phyloP scores from a whole-genome alignment of 2,329 filamentous ascomycete species.

The Chaetomium olivaceum region DNA sequence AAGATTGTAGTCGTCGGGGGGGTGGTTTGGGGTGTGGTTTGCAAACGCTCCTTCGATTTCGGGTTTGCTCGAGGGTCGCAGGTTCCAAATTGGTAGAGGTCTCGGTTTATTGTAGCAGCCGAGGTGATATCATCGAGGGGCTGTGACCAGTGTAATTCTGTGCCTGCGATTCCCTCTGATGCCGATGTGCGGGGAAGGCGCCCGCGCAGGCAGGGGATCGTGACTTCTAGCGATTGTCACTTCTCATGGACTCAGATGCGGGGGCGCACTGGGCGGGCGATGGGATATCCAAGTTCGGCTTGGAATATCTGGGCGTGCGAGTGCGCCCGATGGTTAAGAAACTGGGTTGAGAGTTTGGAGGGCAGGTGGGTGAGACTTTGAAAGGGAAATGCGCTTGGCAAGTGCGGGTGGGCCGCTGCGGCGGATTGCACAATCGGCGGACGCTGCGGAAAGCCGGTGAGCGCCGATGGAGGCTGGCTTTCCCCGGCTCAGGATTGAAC shows the following conservation, averaged over 20 bases:
- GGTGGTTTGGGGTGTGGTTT: background rate
- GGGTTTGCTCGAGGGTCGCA: constrained; percentile 20
- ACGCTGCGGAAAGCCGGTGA: constrained; percentile 19
- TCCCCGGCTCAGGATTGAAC: background rate
- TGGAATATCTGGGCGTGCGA: background rate
- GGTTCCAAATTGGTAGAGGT: background rate
- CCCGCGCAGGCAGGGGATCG: constrained; percentile 47
- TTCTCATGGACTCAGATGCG: constrained; percentile 54
- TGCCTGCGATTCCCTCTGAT: constrained; percentile 29
- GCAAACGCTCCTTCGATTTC: constrained; percentile 20
- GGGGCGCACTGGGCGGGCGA: constrained; percentile 13
- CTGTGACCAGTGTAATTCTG: background rate
- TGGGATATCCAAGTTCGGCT: background rate
- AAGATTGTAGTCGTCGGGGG: constrained; percentile 3
- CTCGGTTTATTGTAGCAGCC: background rate
- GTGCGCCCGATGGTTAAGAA: background rate
- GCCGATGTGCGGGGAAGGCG: constrained; percentile 38
- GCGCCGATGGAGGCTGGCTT: constrained; percentile 22
- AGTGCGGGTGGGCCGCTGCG: constrained; percentile 11
- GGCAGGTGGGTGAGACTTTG: constrained; percentile 11
- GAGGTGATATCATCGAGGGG: constrained; percentile 21
- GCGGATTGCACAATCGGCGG: constrained; percentile 18
- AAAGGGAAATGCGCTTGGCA: constrained; percentile 30
- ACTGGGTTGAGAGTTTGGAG: constrained; percentile 6
- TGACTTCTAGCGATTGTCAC: constrained; percentile 57